A percentile compares a stretch with the other conserved stretches of the same genome.
These are phyloP conservation scores for Anthoceros angustus DNA, from an alignment of 225 moss, liverwort and hornwort genomes.

Conservation along the genomic window DNA sequence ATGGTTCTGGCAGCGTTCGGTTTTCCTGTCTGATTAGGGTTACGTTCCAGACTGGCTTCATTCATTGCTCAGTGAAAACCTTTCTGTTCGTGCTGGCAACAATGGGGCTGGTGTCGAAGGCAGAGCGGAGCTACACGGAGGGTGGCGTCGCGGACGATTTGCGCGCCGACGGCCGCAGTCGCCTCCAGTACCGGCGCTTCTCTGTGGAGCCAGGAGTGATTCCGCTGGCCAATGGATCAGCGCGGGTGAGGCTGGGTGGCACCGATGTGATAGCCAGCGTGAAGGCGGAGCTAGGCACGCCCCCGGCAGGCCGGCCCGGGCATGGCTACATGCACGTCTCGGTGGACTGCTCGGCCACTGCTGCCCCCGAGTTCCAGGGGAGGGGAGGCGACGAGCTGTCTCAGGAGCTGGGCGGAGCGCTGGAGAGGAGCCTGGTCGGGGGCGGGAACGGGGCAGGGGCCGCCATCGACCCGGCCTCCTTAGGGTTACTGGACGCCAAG, in stretches of 20 bases:
- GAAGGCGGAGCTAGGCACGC: conserved; percentile 89
- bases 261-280: conserved; percentile 82
- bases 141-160: conserved; percentile 64
- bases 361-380: conserved; percentile 83
- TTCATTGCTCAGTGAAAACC: too few relatives aligned
- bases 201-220: conserved; percentile 58
- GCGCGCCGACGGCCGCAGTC: conserved; percentile 84
- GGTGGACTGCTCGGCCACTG: conserved; percentile 82
- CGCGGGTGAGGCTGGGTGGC: conserved; percentile 55
- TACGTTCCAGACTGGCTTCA: too few relatives aligned
- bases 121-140: conserved; percentile 70
- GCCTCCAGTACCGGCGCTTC: conserved; percentile 50
- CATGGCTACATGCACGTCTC: conserved; percentile 73
- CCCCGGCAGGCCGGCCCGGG: conserved; percentile 52
- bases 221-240: conserved; percentile 88
- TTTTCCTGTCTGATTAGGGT: too few relatives aligned
- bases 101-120: conserved; percentile 54
- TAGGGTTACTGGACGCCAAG: conserved; percentile 65
- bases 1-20: too few relatives aligned
- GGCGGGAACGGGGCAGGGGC: conserved; percentile 87
- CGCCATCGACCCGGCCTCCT: conserved; percentile 56
- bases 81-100: too few relatives aligned
- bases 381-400: conserved; percentile 95
- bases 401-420: conserved; percentile 67
- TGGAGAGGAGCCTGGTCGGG: conserved; percentile 76